A percentile compares a stretch with the other conserved stretches of the same genome.
These are phyloP conservation scores for Gaertneriomyces semiglobifer DNA, from an alignment of 192 early-diverging fungal species.

Conservation along the genomic window DNA sequence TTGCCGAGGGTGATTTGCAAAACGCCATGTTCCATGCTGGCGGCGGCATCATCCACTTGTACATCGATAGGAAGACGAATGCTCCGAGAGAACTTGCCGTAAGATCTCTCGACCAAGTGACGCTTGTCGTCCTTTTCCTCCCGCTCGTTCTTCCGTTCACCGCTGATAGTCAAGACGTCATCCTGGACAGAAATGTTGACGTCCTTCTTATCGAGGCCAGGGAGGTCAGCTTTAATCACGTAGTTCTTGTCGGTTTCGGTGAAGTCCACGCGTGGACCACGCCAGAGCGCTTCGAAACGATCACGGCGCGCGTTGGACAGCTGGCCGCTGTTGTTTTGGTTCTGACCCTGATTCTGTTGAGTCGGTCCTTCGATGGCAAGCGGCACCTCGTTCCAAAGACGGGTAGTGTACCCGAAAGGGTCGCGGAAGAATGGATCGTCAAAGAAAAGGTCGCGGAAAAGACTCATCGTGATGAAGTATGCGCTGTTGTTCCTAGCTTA, in stretches of 20 bases:
- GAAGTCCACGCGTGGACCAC: slow-evolving; percentile 34
- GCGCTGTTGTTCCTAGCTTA: no score
- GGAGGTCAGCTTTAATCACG: slow-evolving; percentile 36
- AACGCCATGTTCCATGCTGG: slow-evolving; percentile 42
- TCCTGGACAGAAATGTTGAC: slow-evolving; percentile 32
- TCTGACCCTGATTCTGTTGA: no score
- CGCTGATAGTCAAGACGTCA: slow-evolving; percentile 33
- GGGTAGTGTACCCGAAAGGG: not conserved
- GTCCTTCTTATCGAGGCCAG: slow-evolving; percentile 38
- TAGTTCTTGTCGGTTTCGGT: slow-evolving; percentile 31
- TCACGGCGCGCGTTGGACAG: not conserved
- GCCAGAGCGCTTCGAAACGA: not conserved
- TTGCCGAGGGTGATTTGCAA: slow-evolving; percentile 36
- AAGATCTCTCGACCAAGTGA: slow-evolving; percentile 38
- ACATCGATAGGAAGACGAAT: slow-evolving; percentile 39
- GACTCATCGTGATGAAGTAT: no score
- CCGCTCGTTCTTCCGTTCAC: slow-evolving; percentile 32
- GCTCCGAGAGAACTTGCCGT: slow-evolving; percentile 34
- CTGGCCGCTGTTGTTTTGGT: no score
- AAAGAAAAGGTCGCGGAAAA: slow-evolving; percentile 21
- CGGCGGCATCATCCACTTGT: slow-evolving; percentile 28
- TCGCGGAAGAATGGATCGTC: slow-evolving; percentile 15
- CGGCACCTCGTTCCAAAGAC: not conserved
- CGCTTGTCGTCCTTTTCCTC: slow-evolving; percentile 30
- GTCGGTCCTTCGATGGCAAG: no score